A percentile compares a stretch with the other conserved stretches of the same genome.
Conservation (phyloP, 2,329 filamentous ascomycete species). For the Didymella pinodella region DNA sequence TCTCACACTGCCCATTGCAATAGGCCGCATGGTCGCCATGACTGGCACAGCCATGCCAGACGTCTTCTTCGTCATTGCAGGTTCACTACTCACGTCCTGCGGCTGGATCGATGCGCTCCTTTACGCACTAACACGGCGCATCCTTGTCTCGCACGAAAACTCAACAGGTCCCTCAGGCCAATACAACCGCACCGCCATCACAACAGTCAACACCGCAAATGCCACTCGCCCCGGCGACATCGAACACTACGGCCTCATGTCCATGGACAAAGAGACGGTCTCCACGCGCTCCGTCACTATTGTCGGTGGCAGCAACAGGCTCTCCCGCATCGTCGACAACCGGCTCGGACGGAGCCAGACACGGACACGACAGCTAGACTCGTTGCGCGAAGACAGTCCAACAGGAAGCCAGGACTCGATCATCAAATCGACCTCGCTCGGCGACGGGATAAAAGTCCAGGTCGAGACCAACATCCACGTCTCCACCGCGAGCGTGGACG, state of each 20-base stretch:
- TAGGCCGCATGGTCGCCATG: slow-evolving; percentile 52
- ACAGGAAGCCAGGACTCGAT: slow-evolving; percentile 48
- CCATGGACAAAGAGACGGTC: slow-evolving; percentile 41
- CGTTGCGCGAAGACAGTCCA: slow-evolving; percentile 34
- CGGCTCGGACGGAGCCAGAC: slow-evolving; percentile 31
- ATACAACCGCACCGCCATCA: slow-evolving; percentile 35
- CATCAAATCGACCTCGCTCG: slow-evolving; percentile 33
- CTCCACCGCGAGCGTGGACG: slow-evolving; percentile 4
- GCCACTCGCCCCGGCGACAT: slow-evolving; percentile 37
- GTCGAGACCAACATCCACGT: slow-evolving; percentile 34
- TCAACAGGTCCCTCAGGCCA: slow-evolving; percentile 34
- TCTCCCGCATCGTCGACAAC: slow-evolving; percentile 42
- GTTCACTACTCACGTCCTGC: slow-evolving; percentile 62
- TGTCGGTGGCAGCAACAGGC: slow-evolving; percentile 42
- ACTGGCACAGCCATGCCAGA: slow-evolving; percentile 55
- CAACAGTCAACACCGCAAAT: slow-evolving; percentile 32
- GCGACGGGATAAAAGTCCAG: slow-evolving; percentile 46
- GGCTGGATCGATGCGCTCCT: slow-evolving; percentile 56
- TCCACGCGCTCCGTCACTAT: slow-evolving; percentile 46
- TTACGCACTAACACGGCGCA: slow-evolving; percentile 54
- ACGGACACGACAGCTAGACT: slow-evolving; percentile 25
- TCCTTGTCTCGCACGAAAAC: slow-evolving; percentile 48
- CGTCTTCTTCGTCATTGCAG: slow-evolving; percentile 66
- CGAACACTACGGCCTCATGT: slow-evolving; percentile 38
- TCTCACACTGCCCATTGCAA: slow-evolving; percentile 70